Percentiles rank a stretch among this genome's conserved stretches.
phyloP scores from a whole-genome alignment of 352 stramenopile genomes.

The Globisporangium rhizosaccharum region DNA sequence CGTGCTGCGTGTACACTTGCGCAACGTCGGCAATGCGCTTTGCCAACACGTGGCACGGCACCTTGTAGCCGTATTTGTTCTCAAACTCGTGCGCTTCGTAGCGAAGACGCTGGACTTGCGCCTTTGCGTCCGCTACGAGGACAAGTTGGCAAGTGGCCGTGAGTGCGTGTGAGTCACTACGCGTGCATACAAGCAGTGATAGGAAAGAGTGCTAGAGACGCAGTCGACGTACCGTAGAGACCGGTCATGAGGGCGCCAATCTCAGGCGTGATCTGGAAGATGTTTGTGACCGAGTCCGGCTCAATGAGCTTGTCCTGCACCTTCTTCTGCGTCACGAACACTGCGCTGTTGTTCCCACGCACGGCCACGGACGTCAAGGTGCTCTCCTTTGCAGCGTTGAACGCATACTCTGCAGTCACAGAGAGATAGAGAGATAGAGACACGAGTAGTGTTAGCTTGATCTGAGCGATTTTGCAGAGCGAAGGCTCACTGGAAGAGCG shows the following conservation, averaged over 20 bases:
- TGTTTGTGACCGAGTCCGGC: constrained; percentile 92
- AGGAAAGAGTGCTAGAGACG: background rate
- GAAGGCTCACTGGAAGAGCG: background rate
- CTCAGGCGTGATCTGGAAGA: constrained; percentile 95
- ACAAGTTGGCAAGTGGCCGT: background rate
- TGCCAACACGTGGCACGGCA: constrained; percentile 93
- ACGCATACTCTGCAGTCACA: constrained; percentile 92
- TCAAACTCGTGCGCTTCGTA: constrained; percentile 98
- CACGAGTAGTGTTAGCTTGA: too few relatives aligned
- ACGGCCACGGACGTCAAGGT: constrained; percentile 96
- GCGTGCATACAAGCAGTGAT: too few relatives aligned
- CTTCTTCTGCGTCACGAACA: constrained; percentile 99
- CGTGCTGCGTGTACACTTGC: constrained; percentile 94
- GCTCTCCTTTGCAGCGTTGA: constrained; percentile 93
- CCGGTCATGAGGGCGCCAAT: constrained; percentile 96
- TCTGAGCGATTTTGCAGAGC: background rate
- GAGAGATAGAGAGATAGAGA: too few relatives aligned
- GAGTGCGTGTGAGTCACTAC: background rate
- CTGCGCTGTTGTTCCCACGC: constrained; percentile 89
- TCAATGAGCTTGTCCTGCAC: constrained; percentile 96
- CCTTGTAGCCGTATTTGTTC: constrained; percentile 95
- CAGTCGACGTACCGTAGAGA: constrained; percentile 50
- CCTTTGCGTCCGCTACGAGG: constrained; percentile 78
- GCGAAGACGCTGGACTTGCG: constrained; percentile 93
- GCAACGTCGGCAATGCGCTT: constrained; percentile 97